These are phyloP conservation scores for Pelargonium fulgidum DNA, from an alignment of 441 rosid genomes.

Conservation along the genomic window DNA sequence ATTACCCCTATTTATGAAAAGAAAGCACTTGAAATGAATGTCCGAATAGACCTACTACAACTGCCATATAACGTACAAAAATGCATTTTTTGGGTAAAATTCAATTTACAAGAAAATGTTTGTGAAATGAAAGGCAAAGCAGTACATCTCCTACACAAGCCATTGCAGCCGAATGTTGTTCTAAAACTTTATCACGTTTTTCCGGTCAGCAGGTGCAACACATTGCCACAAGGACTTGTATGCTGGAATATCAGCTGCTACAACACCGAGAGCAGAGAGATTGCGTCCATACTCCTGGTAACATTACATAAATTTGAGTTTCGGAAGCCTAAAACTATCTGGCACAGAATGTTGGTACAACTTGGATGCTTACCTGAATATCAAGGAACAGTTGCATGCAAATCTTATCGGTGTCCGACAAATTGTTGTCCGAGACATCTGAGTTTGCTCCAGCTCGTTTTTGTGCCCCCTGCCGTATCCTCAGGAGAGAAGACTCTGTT, in stretches of 20 bases:
- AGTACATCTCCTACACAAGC: slow-evolving; percentile 16
- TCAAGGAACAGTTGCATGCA: slow-evolving; percentile 94
- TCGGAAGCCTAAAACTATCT: background rate
- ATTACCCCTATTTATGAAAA: background rate
- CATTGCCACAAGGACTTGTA: slow-evolving; percentile 79
- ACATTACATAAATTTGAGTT: slow-evolving; percentile 1
- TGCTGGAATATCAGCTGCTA: slow-evolving; percentile 56
- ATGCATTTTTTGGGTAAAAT: background rate
- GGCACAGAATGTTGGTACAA: background rate
- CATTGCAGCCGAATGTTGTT: slow-evolving; percentile 9
- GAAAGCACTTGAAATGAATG: background rate
- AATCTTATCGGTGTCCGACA: slow-evolving; percentile 80
- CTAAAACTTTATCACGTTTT: slow-evolving; percentile 36
- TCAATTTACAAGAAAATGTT: background rate
- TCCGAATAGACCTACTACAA: background rate
- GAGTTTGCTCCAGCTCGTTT: slow-evolving; percentile 85
- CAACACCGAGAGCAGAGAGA: slow-evolving; percentile 61
- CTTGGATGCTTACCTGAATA: slow-evolving; percentile 54
- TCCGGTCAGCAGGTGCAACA: slow-evolving; percentile 79
- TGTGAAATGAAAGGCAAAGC: background rate
- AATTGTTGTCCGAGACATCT: slow-evolving; percentile 65
- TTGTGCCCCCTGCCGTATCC: slow-evolving; percentile 83
- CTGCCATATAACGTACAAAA: background rate
- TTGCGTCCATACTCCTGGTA: slow-evolving; percentile 79
- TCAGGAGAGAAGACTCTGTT: slow-evolving; percentile 83